Conservation (phyloP, 1,284 basidiomycete genomes). For the Ganoderma lingzhi region DNA sequence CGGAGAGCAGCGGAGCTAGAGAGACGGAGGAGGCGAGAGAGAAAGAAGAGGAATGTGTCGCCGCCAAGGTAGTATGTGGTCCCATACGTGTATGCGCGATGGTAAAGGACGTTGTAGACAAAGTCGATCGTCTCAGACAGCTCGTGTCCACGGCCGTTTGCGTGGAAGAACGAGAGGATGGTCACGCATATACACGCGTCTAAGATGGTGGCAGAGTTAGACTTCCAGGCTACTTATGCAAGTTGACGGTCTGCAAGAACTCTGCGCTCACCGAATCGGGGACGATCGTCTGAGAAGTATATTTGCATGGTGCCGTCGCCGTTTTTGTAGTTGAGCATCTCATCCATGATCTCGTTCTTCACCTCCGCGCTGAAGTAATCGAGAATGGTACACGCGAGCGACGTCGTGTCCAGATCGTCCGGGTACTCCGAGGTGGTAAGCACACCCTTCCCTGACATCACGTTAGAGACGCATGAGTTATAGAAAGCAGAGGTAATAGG, state of each 20-base stretch:
- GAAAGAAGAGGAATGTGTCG: conserved; percentile 63
- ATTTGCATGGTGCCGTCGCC: conserved; percentile 21
- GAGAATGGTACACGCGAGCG: conserved; percentile 13
- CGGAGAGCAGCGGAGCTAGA: conserved; percentile 43
- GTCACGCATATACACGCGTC: conserved; percentile 58
- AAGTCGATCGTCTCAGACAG: conserved; percentile 52
- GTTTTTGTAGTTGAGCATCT: conserved; percentile 17
- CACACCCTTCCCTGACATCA: neutral
- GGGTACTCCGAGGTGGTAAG: conserved; percentile 40
- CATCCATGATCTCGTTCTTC: conserved; percentile 22
- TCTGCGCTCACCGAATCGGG: conserved; percentile 44
- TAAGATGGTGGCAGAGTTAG: neutral
- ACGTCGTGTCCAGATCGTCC: conserved; percentile 50
- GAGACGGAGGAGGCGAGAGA: conserved; percentile 52
- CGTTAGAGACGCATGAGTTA: neutral
- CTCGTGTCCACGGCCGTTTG: conserved; percentile 52
- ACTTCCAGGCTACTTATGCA: neutral
- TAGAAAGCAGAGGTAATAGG: neutral
- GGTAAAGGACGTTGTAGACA: conserved; percentile 52
- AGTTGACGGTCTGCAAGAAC: conserved; percentile 42
- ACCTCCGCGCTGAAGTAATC: neutral
- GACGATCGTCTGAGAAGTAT: conserved; percentile 21
- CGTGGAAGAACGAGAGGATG: conserved; percentile 56
- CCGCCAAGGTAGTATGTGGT: conserved; percentile 60
- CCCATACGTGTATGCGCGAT: conserved; percentile 49